These are phyloP conservation scores for Prunus persica DNA, from an alignment of 306 rosid genomes.

Conservation along the genomic window Prunus_persica_NCBIv2 NC_034016.1:20957001-20957500, in stretches of 20 bases:
- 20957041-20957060: neutral
- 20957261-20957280: neutral
- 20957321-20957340: neutral
- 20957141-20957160: neutral
- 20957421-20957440: too few relatives aligned
- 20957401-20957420: too few relatives aligned
- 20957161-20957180: neutral
- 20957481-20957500: too few relatives aligned
- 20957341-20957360: too few relatives aligned
- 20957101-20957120: slow-evolving; percentile 1
- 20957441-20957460: too few relatives aligned
- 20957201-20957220: neutral
- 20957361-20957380: too few relatives aligned
- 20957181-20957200: neutral
- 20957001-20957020: neutral
- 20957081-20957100: neutral
- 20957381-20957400: neutral
- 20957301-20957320: neutral
- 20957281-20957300: neutral
- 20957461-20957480: too few relatives aligned
- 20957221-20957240: neutral
- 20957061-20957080: slow-evolving; percentile 11
- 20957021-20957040: neutral
- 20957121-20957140: neutral
- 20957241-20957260: too few relatives aligned